Evolutionary conservation across 169 alveolate genomes (phyloP).

Genomic region (Eimeria praecox): DNA sequence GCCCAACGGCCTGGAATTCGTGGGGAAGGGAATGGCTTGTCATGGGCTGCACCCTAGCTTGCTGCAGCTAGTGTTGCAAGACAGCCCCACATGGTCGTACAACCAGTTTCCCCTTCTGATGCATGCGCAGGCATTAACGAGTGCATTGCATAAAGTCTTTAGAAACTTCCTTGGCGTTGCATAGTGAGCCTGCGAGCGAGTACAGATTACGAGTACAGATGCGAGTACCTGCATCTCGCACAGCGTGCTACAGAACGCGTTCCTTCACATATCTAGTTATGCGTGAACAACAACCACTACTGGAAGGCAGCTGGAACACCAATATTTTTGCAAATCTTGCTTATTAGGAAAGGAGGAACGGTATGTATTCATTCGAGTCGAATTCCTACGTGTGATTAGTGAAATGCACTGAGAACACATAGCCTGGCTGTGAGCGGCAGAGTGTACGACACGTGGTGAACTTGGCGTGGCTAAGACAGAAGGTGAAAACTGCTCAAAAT

Average conservation of each 20-base stretch:
- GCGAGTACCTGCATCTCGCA: too few species aligned
- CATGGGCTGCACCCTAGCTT: background rate
- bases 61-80: background rate
- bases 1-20: background rate
- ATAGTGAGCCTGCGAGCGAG: background rate
- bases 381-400: background rate
- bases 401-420: background rate
- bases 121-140: background rate
- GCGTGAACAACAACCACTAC: background rate
- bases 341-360: background rate
- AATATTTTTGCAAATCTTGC: background rate
- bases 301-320: background rate
- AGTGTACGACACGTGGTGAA: background rate
- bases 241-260: background rate
- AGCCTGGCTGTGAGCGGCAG: background rate
- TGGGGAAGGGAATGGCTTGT: background rate
- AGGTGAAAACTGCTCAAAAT: background rate
- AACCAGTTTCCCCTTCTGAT: background rate
- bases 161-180: background rate
- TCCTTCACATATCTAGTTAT: background rate
- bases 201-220: background rate
- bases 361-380: background rate
- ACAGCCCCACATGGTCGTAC: background rate
- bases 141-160: background rate
- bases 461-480: background rate